A percentile compares a stretch with the other conserved stretches of the same genome.
Evolutionary conservation across 495 filamentous ascomycete species (phyloP).

Genomic region (Aspergillus mulundensis): DNA sequence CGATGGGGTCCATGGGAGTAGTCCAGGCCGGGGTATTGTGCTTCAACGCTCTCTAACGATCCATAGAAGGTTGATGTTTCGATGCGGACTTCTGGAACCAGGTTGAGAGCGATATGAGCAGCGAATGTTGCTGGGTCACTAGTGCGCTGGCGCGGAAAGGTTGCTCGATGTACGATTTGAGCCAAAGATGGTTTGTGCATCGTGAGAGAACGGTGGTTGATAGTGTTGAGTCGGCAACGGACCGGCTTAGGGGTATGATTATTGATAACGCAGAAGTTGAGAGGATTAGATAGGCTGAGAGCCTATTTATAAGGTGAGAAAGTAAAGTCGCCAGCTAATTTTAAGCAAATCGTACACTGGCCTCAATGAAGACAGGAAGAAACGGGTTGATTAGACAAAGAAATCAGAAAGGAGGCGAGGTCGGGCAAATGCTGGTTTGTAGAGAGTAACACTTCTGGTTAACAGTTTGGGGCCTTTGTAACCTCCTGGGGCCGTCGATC

Average conservation of each 20-base stretch:
- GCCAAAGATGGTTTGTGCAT: slow-evolving; percentile 61
- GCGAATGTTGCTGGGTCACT: slow-evolving; percentile 55
- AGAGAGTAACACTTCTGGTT: slow-evolving; percentile 5
- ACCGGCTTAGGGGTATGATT: neutral
- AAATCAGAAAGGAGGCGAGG: slow-evolving; percentile 8
- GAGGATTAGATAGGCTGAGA: slow-evolving; percentile 4
- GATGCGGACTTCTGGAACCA: slow-evolving; percentile 85
- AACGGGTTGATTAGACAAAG: slow-evolving; percentile 18
- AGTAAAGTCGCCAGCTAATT: slow-evolving; percentile 5
- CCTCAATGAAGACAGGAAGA: slow-evolving; percentile 11
- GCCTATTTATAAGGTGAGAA: slow-evolving; percentile 8
- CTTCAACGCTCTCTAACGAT: slow-evolving; percentile 76
- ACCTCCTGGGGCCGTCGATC: slow-evolving; percentile 13
- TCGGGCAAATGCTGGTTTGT: slow-evolving; percentile 5
- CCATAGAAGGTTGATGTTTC: slow-evolving; percentile 86
- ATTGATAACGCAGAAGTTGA: slow-evolving; percentile 2
- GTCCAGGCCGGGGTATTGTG: slow-evolving; percentile 87
- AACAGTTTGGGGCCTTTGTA: slow-evolving; percentile 9
- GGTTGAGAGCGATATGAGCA: slow-evolving; percentile 56
- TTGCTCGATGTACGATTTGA: slow-evolving; percentile 51
- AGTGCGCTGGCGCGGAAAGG: slow-evolving; percentile 54
- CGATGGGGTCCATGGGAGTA: slow-evolving; percentile 79
- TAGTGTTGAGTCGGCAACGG: slow-evolving; percentile 5
- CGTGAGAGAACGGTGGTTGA: slow-evolving; percentile 9
- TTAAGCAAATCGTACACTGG: slow-evolving; percentile 5